Base-by-base conservation (phyloP, 139 green algal species). In the Diplosphaera chodatii region DNA sequence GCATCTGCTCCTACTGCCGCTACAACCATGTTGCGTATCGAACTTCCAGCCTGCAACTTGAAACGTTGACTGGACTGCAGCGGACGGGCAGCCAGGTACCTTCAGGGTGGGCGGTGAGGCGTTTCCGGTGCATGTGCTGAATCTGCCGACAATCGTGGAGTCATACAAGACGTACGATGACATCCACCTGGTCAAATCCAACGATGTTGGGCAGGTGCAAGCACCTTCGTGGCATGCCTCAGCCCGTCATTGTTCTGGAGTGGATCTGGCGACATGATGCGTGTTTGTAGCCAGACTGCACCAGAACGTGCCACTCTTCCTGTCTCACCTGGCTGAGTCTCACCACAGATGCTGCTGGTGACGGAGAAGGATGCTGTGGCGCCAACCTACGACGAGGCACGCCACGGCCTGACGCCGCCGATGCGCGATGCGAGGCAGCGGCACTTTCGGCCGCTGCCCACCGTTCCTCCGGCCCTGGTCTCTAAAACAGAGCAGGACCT, bases 81-180 rank as follows among this genome's bases (percentile, higher is more conserved):
- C 16, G 48, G 78, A 80, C 31, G 72, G 71, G 32, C 37, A 77
- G 28, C 34, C 74, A 20, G 90, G 89, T 1, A 40, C 29, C 3
- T 80, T 96, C 40, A 79, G 32, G 0, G 69, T 93, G 32, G 82
- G 85, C n/a, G 84, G 78, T 1, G 65, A 81, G 31, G 5, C 41
- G 20, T 88, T 89, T 68, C 76, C 77, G 0, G 79, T 92, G 0
- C 64, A 74, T 2, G 74, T 97, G 48, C 83, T 93, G 29, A 84
- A 94, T 72, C 80, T 98, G 27, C 93, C 93, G 6, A 86, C 76
- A 2, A 80, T 96, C 8, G 84, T 94, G 34, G 93, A 98, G 76
- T 87, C 82, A 27, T 98, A 91, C 84, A 98, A 97, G 76, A 97
- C 91, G 4, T 87, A 92, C 32, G 91, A 97, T 67, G 91, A 97